Evolutionary conservation across 2,329 filamentous ascomycete species (phyloP), one percentile per base, ranked within the genome.

Genomic region (Cryphonectria nitschkei): DNA sequence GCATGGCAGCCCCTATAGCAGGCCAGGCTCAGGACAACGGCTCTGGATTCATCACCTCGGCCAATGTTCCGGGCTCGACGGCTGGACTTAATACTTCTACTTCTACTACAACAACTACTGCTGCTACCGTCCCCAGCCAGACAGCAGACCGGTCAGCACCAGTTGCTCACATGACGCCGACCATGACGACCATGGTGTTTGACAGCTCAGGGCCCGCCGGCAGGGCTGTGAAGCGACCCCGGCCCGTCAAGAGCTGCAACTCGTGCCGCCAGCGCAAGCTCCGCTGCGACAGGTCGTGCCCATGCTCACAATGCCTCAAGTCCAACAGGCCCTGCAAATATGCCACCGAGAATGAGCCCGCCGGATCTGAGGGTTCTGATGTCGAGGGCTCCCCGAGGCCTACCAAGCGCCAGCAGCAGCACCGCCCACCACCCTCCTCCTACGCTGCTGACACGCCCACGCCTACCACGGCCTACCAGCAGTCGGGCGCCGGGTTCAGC

Each of bases 301-400:
- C 86, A 4, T 89, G 87, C 75, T 85, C 85, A 7, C 87, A 89
- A 76, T 89, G 87, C 76, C 85, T 86, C 66, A 88, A 87, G 76
- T 86, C 86, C n/a, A 84, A 82, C 73, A 85, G 86, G 50, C 75
- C 78, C 54, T 89, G 87, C 79, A 85, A 81, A 74, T 89, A 88
- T 74, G 81, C 85, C 34, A 81, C 84, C 29, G 84, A 86, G 69
- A 82, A 85, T 43, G 84, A 85, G 11, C 81, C 80, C 46, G 84
- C 82, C 74, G 76, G 83, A 16, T 87, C 86, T 4, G 86, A 87
- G 65, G 82, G 77, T n/a, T 86, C 74, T 19, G 75, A 75, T 29
- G 69, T 69, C 14, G 75, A 76, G 72, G 72, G 46, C 72, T 75
- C 41, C 54, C 69, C 34, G 65, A 64, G 65, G 74, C 77, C 67